Evolutionary conservation across 2,329 filamentous ascomycete species (phyloP).

Genomic region (Aspergillus tubingensis): DNA sequence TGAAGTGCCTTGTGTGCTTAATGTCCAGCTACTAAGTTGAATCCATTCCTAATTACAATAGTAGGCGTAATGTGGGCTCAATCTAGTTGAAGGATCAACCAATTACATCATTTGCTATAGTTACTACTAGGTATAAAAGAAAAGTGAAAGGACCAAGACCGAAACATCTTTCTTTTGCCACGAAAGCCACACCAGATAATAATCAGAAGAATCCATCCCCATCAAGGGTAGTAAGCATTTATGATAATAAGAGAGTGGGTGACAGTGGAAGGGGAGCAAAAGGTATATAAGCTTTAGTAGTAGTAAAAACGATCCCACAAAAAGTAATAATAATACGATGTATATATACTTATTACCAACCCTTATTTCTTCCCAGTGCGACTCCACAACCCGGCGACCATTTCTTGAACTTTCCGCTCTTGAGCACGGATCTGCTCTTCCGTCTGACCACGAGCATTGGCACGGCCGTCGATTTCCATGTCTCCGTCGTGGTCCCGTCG

Average conservation of each 20-base stretch:
- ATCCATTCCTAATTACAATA: no score
- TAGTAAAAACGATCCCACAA: not conserved
- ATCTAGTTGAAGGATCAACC: no score
- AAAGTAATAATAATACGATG: not conserved
- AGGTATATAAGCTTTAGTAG: not conserved
- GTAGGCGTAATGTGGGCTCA: no score
- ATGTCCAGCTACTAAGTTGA: no score
- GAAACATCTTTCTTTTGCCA: not conserved
- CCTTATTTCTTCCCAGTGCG: conserved; percentile 12
- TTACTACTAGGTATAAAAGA: not conserved
- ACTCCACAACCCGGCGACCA: conserved; percentile 59
- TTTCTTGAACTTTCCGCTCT: conserved; percentile 61
- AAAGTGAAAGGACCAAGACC: not conserved
- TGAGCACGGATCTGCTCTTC: conserved; percentile 64
- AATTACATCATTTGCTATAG: no score
- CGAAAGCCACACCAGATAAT: not conserved
- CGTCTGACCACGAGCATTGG: conserved; percentile 62
- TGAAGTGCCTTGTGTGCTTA: no score
- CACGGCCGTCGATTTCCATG: conserved; percentile 61
- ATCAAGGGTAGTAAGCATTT: not conserved
- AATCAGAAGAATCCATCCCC: not conserved
- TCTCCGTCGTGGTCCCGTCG: conserved; percentile 27
- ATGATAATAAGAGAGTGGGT: not conserved
- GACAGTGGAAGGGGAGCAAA: not conserved
- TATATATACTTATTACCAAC: not conserved